Evolutionary conservation across 2,329 filamentous ascomycete species (phyloP), one percentile per base, ranked within the genome.

Genomic region (Hymenoscyphus linearis): DNA sequence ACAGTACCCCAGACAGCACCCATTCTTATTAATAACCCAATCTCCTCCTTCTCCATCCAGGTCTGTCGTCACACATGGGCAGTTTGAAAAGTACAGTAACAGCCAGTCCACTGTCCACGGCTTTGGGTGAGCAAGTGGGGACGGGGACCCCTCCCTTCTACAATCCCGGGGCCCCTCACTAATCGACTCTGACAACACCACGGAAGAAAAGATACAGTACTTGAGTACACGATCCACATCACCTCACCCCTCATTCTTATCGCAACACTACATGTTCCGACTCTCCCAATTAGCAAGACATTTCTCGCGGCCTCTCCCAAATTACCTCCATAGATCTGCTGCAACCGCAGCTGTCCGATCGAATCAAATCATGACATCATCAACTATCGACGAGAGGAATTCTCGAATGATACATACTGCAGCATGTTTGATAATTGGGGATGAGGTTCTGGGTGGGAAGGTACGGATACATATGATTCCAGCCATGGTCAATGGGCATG

Each of bases 391-490:
- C 62, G 79, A 84, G 70, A 80, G 83, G 65, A 82, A 81, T 70
- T 79, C 82, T 69, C 81, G 86, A 71, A 86, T 83, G 63, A 96
- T 98, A 68, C 87, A 91, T 72, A 97, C 93, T 54, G 95, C 93
- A 12, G 93, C 89, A 60, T 96, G 91, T 75, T 77, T 98, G 66
- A 92, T 99, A 63, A 98, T 99, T 70, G 93, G 93, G n/a, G 93
- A 98, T 76, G 93, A 97, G 75, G 92, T 98, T 4, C 81, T 98
- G 3, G 93, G 92, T 25, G 93, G 95, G 69, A 98, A 98, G 88
- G 93, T 91, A 74, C 66, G 79, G 71, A 27, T 65, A 22, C 7
- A 7, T 4, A 47, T 1, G 22, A 47, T 7, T 44, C 40, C 12
- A 6, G 4, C 12, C 18, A 22, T 47, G 18, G 6, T 4, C 7